Evolutionary conservation across 208 protist genomes (phyloP).

Genomic region (Zelonia costaricensis): DNA sequence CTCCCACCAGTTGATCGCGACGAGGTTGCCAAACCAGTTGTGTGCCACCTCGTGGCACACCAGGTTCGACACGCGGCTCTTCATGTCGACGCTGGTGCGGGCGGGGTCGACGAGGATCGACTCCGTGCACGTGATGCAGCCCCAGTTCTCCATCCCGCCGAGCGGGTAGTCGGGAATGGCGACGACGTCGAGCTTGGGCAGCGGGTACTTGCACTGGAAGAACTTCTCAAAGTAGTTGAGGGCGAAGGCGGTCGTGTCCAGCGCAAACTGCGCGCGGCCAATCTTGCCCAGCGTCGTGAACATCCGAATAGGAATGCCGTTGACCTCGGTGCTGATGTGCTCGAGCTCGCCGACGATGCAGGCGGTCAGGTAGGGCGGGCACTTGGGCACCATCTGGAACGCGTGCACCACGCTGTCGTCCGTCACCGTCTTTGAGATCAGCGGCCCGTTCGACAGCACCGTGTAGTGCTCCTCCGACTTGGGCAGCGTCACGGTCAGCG

Average conservation of each 20-base stretch:
- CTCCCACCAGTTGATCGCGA: conserved; percentile 99
- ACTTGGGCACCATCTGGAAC: conserved; percentile 89
- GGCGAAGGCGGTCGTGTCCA: conserved; percentile 74
- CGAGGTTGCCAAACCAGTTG: conserved; percentile 99
- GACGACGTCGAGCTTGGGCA: conserved; percentile 98
- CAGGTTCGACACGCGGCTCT: conserved; percentile 87
- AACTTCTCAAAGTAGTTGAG: conserved; percentile 89
- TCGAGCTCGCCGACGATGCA: conserved; percentile 95
- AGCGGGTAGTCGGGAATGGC: conserved; percentile 95
- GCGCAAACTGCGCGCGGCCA: conserved; percentile 68
- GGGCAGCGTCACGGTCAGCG: conserved; percentile 85
- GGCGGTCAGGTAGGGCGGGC: conserved; percentile 97
- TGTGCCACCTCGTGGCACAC: conserved; percentile 98
- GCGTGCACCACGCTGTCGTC: conserved; percentile 38
- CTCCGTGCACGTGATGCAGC: conserved; percentile 95
- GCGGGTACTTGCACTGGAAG: conserved; percentile 91
- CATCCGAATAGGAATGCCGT: conserved; percentile 71
- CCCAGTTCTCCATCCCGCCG: conserved; percentile 98
- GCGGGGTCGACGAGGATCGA: conserved; percentile 79
- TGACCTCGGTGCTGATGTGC: conserved; percentile 53
- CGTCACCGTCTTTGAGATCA: conserved; percentile 40
- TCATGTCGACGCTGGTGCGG: conserved; percentile 50
- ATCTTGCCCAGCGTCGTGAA: conserved; percentile 78
- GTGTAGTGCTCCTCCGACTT: conserved; percentile 60
- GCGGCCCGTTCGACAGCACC: conserved; percentile 77